Base-by-base conservation (phyloP, 371 early-diverging fungal species). In the Parasitella parasitica region DNA sequence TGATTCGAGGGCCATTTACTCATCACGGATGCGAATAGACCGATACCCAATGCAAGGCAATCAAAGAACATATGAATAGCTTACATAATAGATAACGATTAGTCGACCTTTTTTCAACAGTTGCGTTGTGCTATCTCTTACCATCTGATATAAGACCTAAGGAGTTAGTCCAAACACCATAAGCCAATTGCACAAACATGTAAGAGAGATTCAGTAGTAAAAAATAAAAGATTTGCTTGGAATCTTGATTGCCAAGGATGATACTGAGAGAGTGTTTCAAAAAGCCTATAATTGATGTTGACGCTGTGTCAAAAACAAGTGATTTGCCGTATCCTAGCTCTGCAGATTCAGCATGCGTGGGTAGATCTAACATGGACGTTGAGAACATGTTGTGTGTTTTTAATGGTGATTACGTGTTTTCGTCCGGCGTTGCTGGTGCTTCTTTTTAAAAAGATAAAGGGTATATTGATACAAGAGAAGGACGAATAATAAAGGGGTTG, bases 51-150 rank as follows among this genome's bases (percentile, higher is more conserved):
- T 9, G 96, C 96, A 66, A 95, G 78, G 63, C 94, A 95, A 71
- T 97, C 98, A 75, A 97, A 97, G 60, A 96, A 87, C 98, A 97
- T 97, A 74, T 97, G 98, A 54, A 97, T 94, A 24, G 96, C 93
- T 85, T 69, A 18, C 27, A n/a, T 20, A 24, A 34, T 32, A 32
- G 32, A 32, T 32, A 32, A 32, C 32, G 13, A 20, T 39, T 32
- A 51, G 49, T 48, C 15, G 11, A 13, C 16, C 32, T 32, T 48
- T 27, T 20, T 16, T 38, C 16, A 8, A 6, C 24, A 11, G 3
- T 56, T 7, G 11, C 11, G 30, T 6, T 16, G 18, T 6, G 28
- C 32, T 7, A n/a, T 36, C 49, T 20, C 15, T 75, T 83, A 88
- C 88, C 90, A 77, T 97, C 98, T 34, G 95, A 93, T 32, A 94